Conservation (phyloP, 2,329 filamentous ascomycete genomes). For the Beauveria rudraprayagi region DNA sequence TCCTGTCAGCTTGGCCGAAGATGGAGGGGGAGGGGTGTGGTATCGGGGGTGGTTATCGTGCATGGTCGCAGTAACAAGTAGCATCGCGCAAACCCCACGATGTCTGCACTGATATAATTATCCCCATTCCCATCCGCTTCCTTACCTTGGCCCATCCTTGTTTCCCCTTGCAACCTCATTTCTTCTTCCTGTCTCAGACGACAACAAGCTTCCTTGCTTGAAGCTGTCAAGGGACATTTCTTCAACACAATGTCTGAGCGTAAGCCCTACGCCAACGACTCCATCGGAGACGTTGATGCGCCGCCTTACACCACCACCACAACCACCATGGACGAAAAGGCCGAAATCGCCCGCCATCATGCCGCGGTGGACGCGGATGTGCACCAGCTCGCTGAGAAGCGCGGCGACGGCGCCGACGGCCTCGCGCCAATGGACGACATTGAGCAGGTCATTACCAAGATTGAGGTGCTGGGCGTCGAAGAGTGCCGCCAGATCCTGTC, state of each 20-base stretch:
- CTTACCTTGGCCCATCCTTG: background rate
- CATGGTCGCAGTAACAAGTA: background rate
- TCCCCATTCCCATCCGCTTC: background rate
- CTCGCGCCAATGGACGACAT: slow-evolving; percentile 18
- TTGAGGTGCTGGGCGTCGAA: slow-evolving; percentile 16
- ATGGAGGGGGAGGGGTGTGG: background rate
- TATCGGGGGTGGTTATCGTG: background rate
- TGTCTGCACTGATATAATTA: background rate
- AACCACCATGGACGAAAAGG: slow-evolving; percentile 2
- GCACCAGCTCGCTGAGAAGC: slow-evolving; percentile 8
- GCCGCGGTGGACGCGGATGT: background rate
- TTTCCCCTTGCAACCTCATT: background rate
- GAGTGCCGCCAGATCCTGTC: slow-evolving; percentile 16
- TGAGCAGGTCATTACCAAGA: slow-evolving; percentile 19
- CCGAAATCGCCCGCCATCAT: slow-evolving; percentile 1
- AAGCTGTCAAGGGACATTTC: background rate
- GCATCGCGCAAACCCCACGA: background rate
- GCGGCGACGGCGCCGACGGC: slow-evolving; percentile 12
- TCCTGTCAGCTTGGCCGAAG: background rate
- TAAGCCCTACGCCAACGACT: slow-evolving; percentile 1
- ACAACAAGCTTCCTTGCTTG: background rate
- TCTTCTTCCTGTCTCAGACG: background rate
- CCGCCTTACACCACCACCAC: background rate
- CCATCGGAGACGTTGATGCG: background rate
- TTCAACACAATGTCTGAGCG: slow-evolving; percentile 3